These are phyloP conservation scores for Phoenix roebelenii DNA, from an alignment of 176 grass and related monocot genomes.

Conservation along the genomic window DNA sequence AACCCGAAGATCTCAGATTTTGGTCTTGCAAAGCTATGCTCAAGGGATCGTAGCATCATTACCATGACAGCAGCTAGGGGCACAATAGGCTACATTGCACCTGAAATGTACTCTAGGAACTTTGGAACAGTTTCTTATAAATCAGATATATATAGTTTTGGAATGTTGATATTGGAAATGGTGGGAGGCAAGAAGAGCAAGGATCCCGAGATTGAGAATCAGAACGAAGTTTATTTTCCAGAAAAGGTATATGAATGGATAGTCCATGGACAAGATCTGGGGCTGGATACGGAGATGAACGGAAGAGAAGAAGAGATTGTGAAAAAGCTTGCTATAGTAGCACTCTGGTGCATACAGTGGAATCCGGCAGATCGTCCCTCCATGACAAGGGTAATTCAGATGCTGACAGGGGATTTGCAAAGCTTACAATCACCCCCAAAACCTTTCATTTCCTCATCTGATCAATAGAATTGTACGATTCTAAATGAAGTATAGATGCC, in stretches of 20 bases:
- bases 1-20: conserved; percentile 19
- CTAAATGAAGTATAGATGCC: no score
- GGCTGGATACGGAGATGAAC: background rate
- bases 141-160: conserved; percentile 17
- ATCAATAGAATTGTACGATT: no score
- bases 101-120: conserved; percentile 1
- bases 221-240: background rate
- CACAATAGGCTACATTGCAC: conserved; percentile 10
- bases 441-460: background rate
- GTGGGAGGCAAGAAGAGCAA: background rate
- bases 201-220: background rate
- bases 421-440: conserved; percentile 5
- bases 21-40: conserved; percentile 12
- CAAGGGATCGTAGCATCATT: conserved; percentile 8
- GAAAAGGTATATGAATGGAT: conserved; percentile 1
- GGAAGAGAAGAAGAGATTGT: background rate
- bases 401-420: background rate
- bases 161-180: conserved; percentile 16
- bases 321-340: background rate
- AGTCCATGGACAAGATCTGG: background rate
- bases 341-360: conserved; percentile 13
- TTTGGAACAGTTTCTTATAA: background rate
- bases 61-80: conserved; percentile 7
- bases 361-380: background rate
- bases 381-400: conserved; percentile 3